Base-by-base conservation (phyloP, 2,329 filamentous ascomycete species). In the Hymenoscyphus linearis region DNA sequence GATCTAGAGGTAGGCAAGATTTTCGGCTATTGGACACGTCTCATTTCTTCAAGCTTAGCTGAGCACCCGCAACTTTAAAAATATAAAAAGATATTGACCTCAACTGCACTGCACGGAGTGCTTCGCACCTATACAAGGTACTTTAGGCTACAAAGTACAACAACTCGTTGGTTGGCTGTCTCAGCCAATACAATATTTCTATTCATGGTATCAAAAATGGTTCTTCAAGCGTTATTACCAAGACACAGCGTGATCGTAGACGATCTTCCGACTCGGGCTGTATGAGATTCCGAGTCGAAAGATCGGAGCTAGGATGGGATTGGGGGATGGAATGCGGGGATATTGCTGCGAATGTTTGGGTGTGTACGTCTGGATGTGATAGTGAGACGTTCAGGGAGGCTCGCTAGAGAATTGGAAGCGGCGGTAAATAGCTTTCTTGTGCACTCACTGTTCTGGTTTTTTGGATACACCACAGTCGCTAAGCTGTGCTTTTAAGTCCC, bases 301-400 rank as follows among this genome's bases (percentile, higher is more conserved):
- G 57, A 59, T 53, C 47, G 37, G 52, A 35, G 31, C 5, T 27
- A 34, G 44, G 31, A 16, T 27, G 34, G 27, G 6, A 37, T 36
- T n/a, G n/a, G 27, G 50, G 44, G 31, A 16, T 27, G 34, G 27
- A 2, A 37, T 36, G 31, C 47, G 27, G 34, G 57, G 57, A 34
- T n/a, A 59, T 53, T 27, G 57, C 52, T 54, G 57, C 53, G 52
- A 22, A 47, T 53, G 47, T 58, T 58, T 53, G 14, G 55, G n/a
- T 55, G 53, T 25, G n/a, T n/a, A 50, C 37, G 31, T 59, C 53
- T 44, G 9, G 40, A 18, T 55, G 54, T 25, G 34, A 4, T 50
- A 22, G 44, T 50, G 18, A 18, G 25, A 50, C 44, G 10, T n/a
- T 25, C 7, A 50, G 12, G 44, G 44, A 50, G n/a, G 44, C 22